phyloP scores from a whole-genome alignment of 257 asterid species.

The Plantago ovata region DNA sequence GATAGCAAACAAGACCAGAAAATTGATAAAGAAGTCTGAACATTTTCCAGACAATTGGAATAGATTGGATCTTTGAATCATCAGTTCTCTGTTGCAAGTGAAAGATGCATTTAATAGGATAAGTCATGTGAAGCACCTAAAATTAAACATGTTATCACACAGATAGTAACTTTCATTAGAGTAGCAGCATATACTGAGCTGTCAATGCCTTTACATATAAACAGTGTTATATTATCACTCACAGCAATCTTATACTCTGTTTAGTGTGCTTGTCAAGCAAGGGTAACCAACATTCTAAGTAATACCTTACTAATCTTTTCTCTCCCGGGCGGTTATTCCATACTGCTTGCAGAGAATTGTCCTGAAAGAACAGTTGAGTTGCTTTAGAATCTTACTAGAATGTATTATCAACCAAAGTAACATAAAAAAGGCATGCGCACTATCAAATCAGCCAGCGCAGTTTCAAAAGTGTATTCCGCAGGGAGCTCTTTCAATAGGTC shows the following conservation, averaged over 20 bases:
- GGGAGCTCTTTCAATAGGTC: slow-evolving; percentile 69
- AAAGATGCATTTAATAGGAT: not conserved
- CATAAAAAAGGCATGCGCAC: slow-evolving; percentile 35
- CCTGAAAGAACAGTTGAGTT: slow-evolving; percentile 36
- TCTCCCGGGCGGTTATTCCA: slow-evolving; percentile 45
- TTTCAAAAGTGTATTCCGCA: slow-evolving; percentile 53
- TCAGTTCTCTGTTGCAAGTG: not conserved
- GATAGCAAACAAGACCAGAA: not conserved
- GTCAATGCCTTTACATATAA: slow-evolving; percentile 5
- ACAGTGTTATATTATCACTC: slow-evolving; percentile 8
- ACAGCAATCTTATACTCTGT: not conserved
- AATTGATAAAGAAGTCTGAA: not conserved
- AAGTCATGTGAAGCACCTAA: not conserved
- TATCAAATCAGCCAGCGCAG: slow-evolving; percentile 80
- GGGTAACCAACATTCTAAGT: slow-evolving; percentile 1
- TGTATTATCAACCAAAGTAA: slow-evolving; percentile 3
- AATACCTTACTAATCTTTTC: slow-evolving; percentile 52
- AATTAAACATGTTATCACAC: too few species aligned
- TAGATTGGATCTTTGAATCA: not conserved
- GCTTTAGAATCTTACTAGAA: slow-evolving; percentile 8
- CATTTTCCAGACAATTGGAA: not conserved
- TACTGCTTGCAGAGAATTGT: slow-evolving; percentile 76
- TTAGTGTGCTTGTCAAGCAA: not conserved
- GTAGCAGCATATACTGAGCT: slow-evolving; percentile 1
- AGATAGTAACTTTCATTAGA: too few species aligned